Evolutionary conservation across 225 moss, liverwort and hornwort species (phyloP).

Genomic region (Takakia lepidozioides): DNA sequence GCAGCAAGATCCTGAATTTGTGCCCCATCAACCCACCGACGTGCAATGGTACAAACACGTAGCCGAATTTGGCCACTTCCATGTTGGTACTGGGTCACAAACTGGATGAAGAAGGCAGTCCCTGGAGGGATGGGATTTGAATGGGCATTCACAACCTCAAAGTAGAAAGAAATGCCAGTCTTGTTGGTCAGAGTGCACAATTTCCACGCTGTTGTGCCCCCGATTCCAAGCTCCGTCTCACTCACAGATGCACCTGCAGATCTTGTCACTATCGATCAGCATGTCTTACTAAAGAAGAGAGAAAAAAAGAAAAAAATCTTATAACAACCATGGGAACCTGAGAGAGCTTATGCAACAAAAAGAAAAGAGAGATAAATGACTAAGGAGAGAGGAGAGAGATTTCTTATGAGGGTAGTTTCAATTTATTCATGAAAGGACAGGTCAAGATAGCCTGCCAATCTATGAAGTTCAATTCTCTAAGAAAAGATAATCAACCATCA

Average conservation of each 20-base stretch:
- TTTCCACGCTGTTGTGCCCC: constrained; percentile 95
- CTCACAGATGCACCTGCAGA: constrained; percentile 67
- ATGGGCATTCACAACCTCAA: constrained; percentile 93
- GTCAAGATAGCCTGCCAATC: no score
- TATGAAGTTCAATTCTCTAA: no score
- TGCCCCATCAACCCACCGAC: constrained; percentile 87
- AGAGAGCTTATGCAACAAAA: no score
- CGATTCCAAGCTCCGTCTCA: constrained; percentile 83
- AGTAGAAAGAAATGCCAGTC: constrained; percentile 79
- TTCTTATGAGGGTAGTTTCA: no score
- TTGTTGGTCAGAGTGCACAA: constrained; percentile 67
- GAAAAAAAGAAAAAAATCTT: no score
- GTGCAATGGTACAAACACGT: constrained; percentile 81
- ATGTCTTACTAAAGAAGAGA: no score
- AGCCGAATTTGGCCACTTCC: constrained; percentile 70
- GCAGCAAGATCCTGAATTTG: constrained; percentile 78
- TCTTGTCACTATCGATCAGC: no score
- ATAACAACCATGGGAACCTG: no score
- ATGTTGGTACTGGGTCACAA: constrained; percentile 81
- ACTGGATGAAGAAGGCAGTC: constrained; percentile 90
- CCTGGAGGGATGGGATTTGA: constrained; percentile 84
- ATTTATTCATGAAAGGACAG: no score
- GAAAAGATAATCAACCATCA: no score
- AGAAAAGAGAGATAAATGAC: no score
- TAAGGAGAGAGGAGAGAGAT: no score